These are phyloP conservation scores for Fusarium subtropicale DNA, from an alignment of 2,329 filamentous ascomycete species.

Conservation along the genomic window DNA sequence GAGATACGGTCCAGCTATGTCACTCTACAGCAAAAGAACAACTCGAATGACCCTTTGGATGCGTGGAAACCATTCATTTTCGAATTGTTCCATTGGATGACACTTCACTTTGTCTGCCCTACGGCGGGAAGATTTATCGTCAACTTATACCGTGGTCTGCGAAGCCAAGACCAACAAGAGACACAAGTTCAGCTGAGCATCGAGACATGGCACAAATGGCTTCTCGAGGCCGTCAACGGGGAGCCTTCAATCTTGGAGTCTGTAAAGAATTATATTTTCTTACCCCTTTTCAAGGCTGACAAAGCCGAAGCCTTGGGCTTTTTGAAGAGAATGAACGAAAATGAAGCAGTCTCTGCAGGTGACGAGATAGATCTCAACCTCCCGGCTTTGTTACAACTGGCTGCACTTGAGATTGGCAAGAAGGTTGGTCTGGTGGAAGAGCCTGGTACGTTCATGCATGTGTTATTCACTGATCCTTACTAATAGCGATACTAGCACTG, in stretches of 20 bases:
- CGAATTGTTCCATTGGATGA: constrained; percentile 67
- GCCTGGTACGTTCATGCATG: constrained; percentile 59
- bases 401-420: constrained; percentile 77
- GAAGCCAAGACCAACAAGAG: constrained; percentile 46
- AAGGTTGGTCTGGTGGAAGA: constrained; percentile 77
- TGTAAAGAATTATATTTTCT: constrained; percentile 73
- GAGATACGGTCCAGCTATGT: constrained; percentile 60
- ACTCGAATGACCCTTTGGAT: constrained; percentile 28
- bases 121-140: constrained; percentile 71
- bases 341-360: constrained; percentile 60
- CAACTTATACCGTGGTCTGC: constrained; percentile 64
- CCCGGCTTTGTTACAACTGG: constrained; percentile 70
- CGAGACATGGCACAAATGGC: constrained; percentile 66
- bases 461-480: neutral
- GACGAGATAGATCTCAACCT: constrained; percentile 60
- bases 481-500: constrained; percentile 46
- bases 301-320: constrained; percentile 65
- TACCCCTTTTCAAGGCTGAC: constrained; percentile 71
- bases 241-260: constrained; percentile 68
- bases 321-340: constrained; percentile 66
- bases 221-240: constrained; percentile 61
- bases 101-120: constrained; percentile 67
- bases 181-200: constrained; percentile 50
- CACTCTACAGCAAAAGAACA: constrained; percentile 49
- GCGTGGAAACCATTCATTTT: constrained; percentile 65